Conservation (phyloP, 306 rosid genomes). For the Lathyrus sativus region DNA sequence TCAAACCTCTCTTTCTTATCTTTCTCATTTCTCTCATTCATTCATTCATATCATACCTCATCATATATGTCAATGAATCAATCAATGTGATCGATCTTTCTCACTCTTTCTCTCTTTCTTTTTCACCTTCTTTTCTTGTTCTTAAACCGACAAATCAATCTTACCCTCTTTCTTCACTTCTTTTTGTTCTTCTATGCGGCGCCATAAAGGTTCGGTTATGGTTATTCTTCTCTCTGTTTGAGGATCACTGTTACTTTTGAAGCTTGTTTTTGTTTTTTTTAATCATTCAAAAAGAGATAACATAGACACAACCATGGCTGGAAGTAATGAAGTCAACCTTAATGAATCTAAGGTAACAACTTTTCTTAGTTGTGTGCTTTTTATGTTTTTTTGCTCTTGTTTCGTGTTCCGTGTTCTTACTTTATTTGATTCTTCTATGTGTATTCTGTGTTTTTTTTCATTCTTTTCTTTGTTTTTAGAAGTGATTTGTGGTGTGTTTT, state of each 20-base stretch:
- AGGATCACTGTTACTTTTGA: constrained; percentile 48
- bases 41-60: constrained; percentile 9
- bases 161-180: background rate
- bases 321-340: constrained; percentile 73
- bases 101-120: constrained; percentile 34
- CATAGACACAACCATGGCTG: constrained; percentile 52
- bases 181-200: constrained; percentile 30
- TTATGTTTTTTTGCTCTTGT: background rate
- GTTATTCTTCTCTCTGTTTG: background rate
- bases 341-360: constrained; percentile 72
- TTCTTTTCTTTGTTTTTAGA: background rate
- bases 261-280: constrained; percentile 9
- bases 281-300: constrained; percentile 23
- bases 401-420: background rate
- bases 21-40: constrained; percentile 10
- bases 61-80: constrained; percentile 16
- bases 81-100: constrained; percentile 40
- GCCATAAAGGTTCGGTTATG: constrained; percentile 26
- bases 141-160: constrained; percentile 61
- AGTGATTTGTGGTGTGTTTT: background rate
- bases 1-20: constrained; percentile 42
- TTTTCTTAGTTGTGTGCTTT: background rate
- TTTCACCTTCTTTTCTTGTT: constrained; percentile 19
- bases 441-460: constrained; percentile 8
- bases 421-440: background rate